Conservation (phyloP, 768 basidiomycete genomes). For the Tylopilus subfusipes region DNA sequence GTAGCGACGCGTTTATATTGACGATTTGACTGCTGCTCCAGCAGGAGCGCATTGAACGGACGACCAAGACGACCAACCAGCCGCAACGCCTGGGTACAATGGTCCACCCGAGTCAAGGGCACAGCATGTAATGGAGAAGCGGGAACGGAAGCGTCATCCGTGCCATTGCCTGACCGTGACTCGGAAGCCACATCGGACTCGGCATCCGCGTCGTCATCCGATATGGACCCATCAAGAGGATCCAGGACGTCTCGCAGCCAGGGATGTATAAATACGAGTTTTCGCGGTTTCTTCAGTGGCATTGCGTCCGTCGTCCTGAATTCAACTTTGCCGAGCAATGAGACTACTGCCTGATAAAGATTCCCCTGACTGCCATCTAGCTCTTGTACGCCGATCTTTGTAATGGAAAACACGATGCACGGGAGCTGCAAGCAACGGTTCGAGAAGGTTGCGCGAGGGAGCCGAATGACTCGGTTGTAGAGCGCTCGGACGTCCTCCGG, state of each 20-base stretch:
- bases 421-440: not conserved
- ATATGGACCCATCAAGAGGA: not conserved
- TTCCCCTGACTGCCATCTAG: not conserved
- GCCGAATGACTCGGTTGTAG: not conserved
- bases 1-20: not conserved
- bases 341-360: not conserved
- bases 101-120: not conserved
- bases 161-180: too few species aligned
- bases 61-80: not conserved
- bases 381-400: not conserved
- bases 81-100: not conserved
- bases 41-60: slow-evolving; percentile 4
- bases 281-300: not conserved
- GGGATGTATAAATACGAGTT: slow-evolving; percentile 3
- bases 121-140: not conserved
- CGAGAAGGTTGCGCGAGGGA: not conserved
- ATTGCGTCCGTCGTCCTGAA: not conserved
- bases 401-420: not conserved
- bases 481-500: not conserved
- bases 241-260: slow-evolving; percentile 7
- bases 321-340: not conserved
- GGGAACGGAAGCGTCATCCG: not conserved
- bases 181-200: too few species aligned
- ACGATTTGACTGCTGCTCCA: not conserved
- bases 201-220: not conserved